A percentile compares a stretch with the other conserved stretches of the same genome.
phyloP scores from a whole-genome alignment of 257 asterid species.

The Penstemon barbatus region DNA sequence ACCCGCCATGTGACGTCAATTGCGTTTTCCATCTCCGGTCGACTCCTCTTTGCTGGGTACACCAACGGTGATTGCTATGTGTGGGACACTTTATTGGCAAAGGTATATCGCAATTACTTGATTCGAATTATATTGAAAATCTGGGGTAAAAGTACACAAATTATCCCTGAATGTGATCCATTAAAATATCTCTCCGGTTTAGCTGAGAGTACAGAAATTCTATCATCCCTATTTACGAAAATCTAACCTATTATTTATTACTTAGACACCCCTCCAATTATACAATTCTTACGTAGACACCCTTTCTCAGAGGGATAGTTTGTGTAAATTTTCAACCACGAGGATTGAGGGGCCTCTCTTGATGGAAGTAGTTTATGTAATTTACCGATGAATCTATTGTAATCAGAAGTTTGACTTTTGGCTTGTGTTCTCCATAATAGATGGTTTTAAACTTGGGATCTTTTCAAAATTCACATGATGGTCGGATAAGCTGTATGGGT shows the following conservation, averaged over 20 bases:
- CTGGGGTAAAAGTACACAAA: no score
- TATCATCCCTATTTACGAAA: no score
- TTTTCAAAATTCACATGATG: slow-evolving; percentile 83
- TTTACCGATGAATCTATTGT: background rate
- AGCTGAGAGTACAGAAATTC: no score
- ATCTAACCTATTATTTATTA: no score
- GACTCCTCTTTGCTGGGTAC: slow-evolving; percentile 92
- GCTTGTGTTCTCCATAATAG: slow-evolving; percentile 35
- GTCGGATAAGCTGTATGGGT: slow-evolving; percentile 81
- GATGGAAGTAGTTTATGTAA: no score
- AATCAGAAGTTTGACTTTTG: background rate
- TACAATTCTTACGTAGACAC: no score
- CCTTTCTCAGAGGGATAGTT: no score
- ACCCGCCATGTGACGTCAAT: slow-evolving; percentile 75
- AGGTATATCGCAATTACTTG: slow-evolving; percentile 45
- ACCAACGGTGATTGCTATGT: slow-evolving; percentile 83
- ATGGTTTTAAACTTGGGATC: slow-evolving; percentile 84
- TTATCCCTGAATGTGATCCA: no score
- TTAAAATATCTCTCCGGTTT: no score
- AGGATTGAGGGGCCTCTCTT: no score
- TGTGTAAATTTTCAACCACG: no score
- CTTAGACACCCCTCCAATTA: no score
- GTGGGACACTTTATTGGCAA: slow-evolving; percentile 93
- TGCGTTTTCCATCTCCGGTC: slow-evolving; percentile 90
- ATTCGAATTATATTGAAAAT: background rate